Base-by-base conservation (phyloP, 257 asterid genomes). In the Solanum sejunctum region DNA sequence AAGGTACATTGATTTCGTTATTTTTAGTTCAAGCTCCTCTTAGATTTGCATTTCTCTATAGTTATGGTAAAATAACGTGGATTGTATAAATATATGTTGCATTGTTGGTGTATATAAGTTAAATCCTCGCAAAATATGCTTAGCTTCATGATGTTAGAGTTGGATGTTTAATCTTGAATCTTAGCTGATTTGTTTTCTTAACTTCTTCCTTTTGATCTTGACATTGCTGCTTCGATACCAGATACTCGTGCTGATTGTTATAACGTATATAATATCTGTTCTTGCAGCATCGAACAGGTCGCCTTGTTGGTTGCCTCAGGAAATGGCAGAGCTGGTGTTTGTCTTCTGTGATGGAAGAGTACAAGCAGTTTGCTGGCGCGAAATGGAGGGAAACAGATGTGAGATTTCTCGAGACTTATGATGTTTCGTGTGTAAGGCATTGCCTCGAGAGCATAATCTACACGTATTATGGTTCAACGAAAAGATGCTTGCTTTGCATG, bases 211-310 rank as follows among this genome's bases (percentile, higher is more conserved):
- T 39, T 63, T 63, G 84, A 54, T 64, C 32, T 39, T 4, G 79
- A n/a, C 79, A 18, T 70, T 36, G 55, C 36, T 20, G 55, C 70
- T 56, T 80, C 13, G 28, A 20, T 12, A 39, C 13, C 55, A 8
- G 0, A 2, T 49, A 15, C 8, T 26, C 67, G 16, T 28, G 54
- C 43, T 49, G 49, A 26, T 79, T 56, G 83, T 58, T 84, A 15
- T 69, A 67, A 70, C 32, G 3, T 21, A 51, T 72, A n/a, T 43
- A 36, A 6, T 21, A 26, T 83, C 43, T 85, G 17, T 26, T 63
- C 73, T 12, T 69, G 88, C 92, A 90, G 92, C 93, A 90, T 75
- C 88, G 92, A 21, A 89, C 93, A 11, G 93, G 93, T 7, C 84
- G 89, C 36, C 78, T 89, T 3, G 92, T 90, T 7, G 93, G 93